These are phyloP conservation scores for Cercospora zeae-maydis DNA, from an alignment of 2,329 filamentous ascomycete species.

Conservation along the genomic window DNA sequence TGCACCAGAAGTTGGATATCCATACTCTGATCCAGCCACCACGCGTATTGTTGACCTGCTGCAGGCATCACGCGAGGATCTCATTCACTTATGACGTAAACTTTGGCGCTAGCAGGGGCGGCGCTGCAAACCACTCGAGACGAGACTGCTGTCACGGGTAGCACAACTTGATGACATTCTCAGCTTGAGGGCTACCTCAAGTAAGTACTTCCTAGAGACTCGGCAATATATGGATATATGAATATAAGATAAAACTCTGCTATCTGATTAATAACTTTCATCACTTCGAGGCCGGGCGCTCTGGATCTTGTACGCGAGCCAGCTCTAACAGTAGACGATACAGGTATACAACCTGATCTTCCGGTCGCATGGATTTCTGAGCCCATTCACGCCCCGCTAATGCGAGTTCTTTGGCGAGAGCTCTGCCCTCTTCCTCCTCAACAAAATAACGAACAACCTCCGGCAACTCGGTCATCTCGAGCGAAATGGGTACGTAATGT, in stretches of 20 bases:
- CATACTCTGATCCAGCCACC: slow-evolving; percentile 6
- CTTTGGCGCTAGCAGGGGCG: slow-evolving; percentile 1
- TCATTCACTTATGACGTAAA: slow-evolving; percentile 7
- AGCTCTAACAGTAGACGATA: slow-evolving; percentile 18
- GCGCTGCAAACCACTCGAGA: background rate
- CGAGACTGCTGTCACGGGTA: background rate
- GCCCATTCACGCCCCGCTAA: slow-evolving; percentile 50
- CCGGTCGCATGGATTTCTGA: slow-evolving; percentile 11
- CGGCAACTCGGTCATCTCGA: slow-evolving; percentile 68
- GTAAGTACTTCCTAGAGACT: too few relatives aligned
- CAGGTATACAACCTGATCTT: slow-evolving; percentile 21
- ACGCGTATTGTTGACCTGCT: slow-evolving; percentile 7
- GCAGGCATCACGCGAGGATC: slow-evolving; percentile 4
- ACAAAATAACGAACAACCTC: slow-evolving; percentile 60
- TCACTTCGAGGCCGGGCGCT: background rate
- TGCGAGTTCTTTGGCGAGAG: slow-evolving; percentile 13
- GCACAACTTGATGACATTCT: background rate
- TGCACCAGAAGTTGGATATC: background rate
- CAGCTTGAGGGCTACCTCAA: background rate
- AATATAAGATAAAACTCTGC: background rate
- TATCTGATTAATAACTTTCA: background rate
- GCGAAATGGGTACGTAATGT: slow-evolving; percentile 79
- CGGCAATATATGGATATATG: background rate
- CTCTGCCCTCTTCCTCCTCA: slow-evolving; percentile 35
- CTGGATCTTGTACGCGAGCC: slow-evolving; percentile 1